Evolutionary conservation across 108 stramenopile species (phyloP).

Genomic region (Conticribra weissflogii): DNA sequence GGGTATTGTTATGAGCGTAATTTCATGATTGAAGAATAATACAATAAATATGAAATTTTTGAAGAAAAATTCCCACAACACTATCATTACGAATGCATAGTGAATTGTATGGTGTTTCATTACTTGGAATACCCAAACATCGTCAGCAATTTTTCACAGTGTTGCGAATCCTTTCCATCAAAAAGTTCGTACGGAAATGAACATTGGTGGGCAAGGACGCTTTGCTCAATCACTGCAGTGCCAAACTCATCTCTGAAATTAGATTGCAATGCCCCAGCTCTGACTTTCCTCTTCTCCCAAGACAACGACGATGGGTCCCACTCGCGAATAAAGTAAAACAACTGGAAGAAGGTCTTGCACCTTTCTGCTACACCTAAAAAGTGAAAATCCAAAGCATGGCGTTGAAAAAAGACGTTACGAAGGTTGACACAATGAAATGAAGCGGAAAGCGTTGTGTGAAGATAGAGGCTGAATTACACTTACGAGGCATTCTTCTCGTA

Average conservation of each 20-base stretch:
- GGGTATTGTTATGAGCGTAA: no score
- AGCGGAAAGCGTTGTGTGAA: neutral
- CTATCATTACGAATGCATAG: no score
- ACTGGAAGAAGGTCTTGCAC: slow-evolving; percentile 37
- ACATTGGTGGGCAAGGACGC: slow-evolving; percentile 33
- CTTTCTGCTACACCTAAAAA: slow-evolving; percentile 26
- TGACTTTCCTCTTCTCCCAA: slow-evolving; percentile 30
- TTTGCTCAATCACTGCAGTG: slow-evolving; percentile 29
- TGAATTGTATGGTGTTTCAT: no score
- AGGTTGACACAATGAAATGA: neutral
- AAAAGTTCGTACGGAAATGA: slow-evolving; percentile 41
- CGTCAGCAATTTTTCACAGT: slow-evolving; percentile 19
- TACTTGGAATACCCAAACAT: slow-evolving; percentile 37
- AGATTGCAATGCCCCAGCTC: slow-evolving; percentile 2
- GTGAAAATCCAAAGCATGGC: neutral
- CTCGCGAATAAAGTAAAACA: slow-evolving; percentile 29
- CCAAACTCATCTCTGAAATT: slow-evolving; percentile 12
- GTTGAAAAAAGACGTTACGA: no score
- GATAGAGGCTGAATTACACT: neutral
- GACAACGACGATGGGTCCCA: slow-evolving; percentile 22
- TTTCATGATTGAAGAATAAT: no score
- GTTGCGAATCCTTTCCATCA: slow-evolving; percentile 12
- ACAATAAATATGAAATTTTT: no score
- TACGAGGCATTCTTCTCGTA: slow-evolving; percentile 10
- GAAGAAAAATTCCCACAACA: no score